These are phyloP conservation scores for Acidiella bohemica DNA, from an alignment of 495 filamentous ascomycete genomes.

Conservation along the genomic window DNA sequence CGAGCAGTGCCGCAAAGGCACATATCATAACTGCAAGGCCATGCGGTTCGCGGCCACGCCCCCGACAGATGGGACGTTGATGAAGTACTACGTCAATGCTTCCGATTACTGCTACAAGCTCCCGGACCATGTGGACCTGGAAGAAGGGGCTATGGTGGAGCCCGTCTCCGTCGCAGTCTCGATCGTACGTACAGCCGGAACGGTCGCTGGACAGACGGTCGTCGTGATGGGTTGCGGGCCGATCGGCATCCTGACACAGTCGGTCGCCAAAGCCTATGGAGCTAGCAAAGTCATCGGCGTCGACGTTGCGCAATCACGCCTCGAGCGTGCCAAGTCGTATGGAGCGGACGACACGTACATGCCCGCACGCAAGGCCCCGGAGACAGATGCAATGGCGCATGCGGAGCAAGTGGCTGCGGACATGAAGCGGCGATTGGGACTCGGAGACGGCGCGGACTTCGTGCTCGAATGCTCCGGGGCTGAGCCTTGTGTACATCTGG, in stretches of 20 bases:
- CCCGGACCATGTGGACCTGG: constrained; percentile 49
- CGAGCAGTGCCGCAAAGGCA: constrained; percentile 55
- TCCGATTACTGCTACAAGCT: constrained; percentile 77
- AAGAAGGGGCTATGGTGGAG: constrained; percentile 80
- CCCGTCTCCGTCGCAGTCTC: constrained; percentile 76
- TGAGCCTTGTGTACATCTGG: constrained; percentile 59
- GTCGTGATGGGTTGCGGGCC: constrained; percentile 80
- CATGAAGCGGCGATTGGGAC: constrained; percentile 37
- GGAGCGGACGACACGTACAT: no score
- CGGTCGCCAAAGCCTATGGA: constrained; percentile 66
- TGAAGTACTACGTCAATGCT: constrained; percentile 62
- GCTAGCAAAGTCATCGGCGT: constrained; percentile 59
- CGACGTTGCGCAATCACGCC: constrained; percentile 56
- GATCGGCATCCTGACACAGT: constrained; percentile 69
- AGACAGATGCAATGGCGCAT: constrained; percentile 35
- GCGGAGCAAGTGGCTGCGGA: constrained; percentile 49
- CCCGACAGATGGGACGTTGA: constrained; percentile 61
- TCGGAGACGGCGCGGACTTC: constrained; percentile 53
- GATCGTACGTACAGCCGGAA: constrained; percentile 52
- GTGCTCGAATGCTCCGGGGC: constrained; percentile 78
- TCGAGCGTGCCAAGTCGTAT: constrained; percentile 56
- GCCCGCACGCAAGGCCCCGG: constrained; percentile 50
- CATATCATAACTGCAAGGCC: constrained; percentile 70
- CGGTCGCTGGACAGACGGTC: constrained; percentile 56
- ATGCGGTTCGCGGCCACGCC: constrained; percentile 80